phyloP scores from a whole-genome alignment of 2,329 filamentous ascomycete species.

The Hortaea sp. region DNA sequence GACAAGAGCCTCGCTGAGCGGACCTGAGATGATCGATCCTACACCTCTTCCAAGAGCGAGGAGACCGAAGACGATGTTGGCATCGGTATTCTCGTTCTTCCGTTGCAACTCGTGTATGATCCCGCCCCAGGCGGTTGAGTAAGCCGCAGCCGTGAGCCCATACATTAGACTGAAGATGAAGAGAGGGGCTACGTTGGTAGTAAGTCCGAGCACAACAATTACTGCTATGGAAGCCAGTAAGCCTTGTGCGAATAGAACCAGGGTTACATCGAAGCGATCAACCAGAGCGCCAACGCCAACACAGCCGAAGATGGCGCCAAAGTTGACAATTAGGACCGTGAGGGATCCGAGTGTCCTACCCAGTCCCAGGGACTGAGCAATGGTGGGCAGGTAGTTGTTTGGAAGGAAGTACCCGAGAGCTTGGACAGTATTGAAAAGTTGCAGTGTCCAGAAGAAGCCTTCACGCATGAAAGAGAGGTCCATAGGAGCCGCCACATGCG shows the following conservation, averaged over 20 bases:
- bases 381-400: conserved; percentile 33
- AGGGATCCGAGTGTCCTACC: conserved; percentile 25
- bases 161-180: conserved; percentile 35
- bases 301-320: conserved; percentile 22
- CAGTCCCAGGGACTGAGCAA: conserved; percentile 29
- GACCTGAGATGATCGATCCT: conserved; percentile 43
- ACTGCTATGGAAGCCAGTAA: conserved; percentile 29
- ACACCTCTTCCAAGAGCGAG: conserved; percentile 42
- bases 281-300: conserved; percentile 28
- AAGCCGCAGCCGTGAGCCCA: conserved; percentile 33
- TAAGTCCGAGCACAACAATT: conserved; percentile 37
- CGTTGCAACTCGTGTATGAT: conserved; percentile 12
- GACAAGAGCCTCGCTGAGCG: conserved; percentile 21
- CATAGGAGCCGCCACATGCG: conserved; percentile 20
- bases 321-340: conserved; percentile 31
- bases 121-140: conserved; percentile 26
- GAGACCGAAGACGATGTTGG: conserved; percentile 39
- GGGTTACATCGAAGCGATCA: conserved; percentile 31
- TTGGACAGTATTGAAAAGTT: conserved; percentile 28
- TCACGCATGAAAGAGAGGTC: conserved; percentile 27
- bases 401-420: conserved; percentile 24
- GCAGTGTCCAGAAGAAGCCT: conserved; percentile 32
- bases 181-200: conserved; percentile 31
- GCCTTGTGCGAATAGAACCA: conserved; percentile 17
- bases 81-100: conserved; percentile 24